Conservation (phyloP, 345 rosid genomes). For the Bretschneidera sinensis region DNA sequence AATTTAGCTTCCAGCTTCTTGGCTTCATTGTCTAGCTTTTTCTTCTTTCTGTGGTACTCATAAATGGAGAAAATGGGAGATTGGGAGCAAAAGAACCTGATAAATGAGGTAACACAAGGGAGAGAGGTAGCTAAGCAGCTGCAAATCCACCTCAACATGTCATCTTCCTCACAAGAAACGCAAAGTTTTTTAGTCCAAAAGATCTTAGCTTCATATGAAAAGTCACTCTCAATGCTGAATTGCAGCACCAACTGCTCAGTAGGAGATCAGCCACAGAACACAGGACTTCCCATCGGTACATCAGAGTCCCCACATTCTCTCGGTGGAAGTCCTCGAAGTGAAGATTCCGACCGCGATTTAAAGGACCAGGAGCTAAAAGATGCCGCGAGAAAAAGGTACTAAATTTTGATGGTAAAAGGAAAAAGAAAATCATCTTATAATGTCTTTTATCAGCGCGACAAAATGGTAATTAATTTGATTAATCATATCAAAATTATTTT, state of each 20-base stretch:
- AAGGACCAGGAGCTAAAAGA: conserved; percentile 32
- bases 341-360: conserved; percentile 56
- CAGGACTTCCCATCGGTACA: neutral
- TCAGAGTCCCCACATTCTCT: conserved; percentile 42
- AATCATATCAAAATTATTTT: neutral
- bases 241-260: conserved; percentile 5
- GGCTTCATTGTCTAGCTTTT: too few species aligned
- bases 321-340: conserved; percentile 57
- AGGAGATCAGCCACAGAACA: conserved; percentile 8
- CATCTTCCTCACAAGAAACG: conserved; percentile 44
- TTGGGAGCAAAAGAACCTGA: conserved; percentile 46
- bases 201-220: conserved; percentile 60
- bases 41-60: neutral
- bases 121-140: conserved; percentile 57
- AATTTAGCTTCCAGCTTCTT: neutral
- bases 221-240: conserved; percentile 51
- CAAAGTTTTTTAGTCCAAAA: conserved; percentile 34
- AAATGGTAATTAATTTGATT: too few species aligned
- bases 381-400: conserved; percentile 34
- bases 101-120: conserved; percentile 54
- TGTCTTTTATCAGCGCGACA: too few species aligned
- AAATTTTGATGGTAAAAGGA: neutral
- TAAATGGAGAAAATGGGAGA: conserved; percentile 39
- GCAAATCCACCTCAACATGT: conserved; percentile 30
- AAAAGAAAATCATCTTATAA: too few species aligned